Evolutionary conservation across 176 grass and related monocot species (phyloP).

Genomic region (Echinochloa phyllopogon): DNA sequence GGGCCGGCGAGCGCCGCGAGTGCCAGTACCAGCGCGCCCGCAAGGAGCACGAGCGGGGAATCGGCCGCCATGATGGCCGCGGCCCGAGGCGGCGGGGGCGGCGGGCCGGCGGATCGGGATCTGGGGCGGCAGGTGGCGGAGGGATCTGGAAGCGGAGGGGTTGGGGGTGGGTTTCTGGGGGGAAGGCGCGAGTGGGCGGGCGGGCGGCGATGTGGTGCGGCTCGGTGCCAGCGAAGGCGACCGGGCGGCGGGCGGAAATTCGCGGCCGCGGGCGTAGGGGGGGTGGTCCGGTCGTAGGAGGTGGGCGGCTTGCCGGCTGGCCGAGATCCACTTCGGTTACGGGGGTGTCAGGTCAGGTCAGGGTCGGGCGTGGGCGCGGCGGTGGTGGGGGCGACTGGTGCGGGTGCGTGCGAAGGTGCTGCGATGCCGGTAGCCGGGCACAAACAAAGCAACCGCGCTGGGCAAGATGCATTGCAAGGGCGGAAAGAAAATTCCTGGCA

Average conservation of each 20-base stretch:
- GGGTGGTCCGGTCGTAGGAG: slow-evolving; percentile 8
- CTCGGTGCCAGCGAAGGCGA: neutral
- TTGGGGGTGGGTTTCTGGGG: slow-evolving; percentile 14
- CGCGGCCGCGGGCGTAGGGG: neutral
- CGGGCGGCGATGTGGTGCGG: neutral
- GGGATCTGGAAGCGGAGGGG: slow-evolving; percentile 50
- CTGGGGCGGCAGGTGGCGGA: slow-evolving; percentile 32
- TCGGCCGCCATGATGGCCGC: slow-evolving; percentile 49
- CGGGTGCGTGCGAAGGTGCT: slow-evolving; percentile 7
- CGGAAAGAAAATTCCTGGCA: neutral
- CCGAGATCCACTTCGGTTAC: slow-evolving; percentile 36
- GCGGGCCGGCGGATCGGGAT: slow-evolving; percentile 57
- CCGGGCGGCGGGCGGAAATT: slow-evolving; percentile 16
- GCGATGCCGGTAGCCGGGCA: slow-evolving; percentile 27
- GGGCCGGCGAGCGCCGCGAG: neutral
- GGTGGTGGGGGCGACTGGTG: slow-evolving; percentile 29
- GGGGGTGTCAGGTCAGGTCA: neutral
- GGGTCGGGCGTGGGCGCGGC: neutral
- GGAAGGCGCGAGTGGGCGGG: neutral
- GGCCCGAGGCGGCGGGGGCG: slow-evolving; percentile 30
- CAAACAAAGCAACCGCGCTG: neutral
- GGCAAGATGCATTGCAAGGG: too few relatives aligned
- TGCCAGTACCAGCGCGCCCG: neutral
- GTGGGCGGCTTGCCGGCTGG: slow-evolving; percentile 36
- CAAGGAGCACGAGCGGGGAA: slow-evolving; percentile 11